Evolutionary conservation across 345 rosid species (phyloP), one percentile per base, ranked within the genome.

Genomic region (Gossypium mustelinum): DNA sequence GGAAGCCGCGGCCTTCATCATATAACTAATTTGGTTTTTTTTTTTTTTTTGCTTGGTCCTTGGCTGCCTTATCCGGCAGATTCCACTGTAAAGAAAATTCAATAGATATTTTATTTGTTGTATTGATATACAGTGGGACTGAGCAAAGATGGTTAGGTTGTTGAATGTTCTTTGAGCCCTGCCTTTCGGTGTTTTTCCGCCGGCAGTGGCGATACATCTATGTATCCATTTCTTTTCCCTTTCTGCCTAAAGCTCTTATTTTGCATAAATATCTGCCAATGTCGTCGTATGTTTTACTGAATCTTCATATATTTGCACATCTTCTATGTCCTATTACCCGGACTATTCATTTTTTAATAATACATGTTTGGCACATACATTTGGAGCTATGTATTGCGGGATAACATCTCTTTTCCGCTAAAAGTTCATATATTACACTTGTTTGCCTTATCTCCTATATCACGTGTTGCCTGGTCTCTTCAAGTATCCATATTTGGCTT

Each of bases 1-100:
- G 93, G 50, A 86, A 87, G 74, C 85, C 90, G 14, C 84, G 85
- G 45, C 85, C 89, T 27, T 82, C 89, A 11, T 77, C 82, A 47
- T 89, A 84, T 72, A 83, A 81, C 74, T 87, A 76, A 81, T 44
- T 61, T 58, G 17, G 50, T 55, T 50, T 59, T 74, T 34, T 55
- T 22, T 20, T 48, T 58, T 73, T 34, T 34, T 34, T 20, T 20
- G 59, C 29, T 59, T 67, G 11, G 55, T 65, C 57, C 22, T 34
- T 22, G 39, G 29, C 6, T 39, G 70, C 20, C 52, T 50, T 20
- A 62, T 9, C 24, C 39, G 0, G n/a, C 17, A 67, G 39, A 65
- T 14, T 65, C 52, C 60, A 20, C 29, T 62, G 55, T 50, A 73
- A 73, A 41, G 73, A 66, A 56, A 62, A 45, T 44, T 70, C 47